These are phyloP conservation scores for Teratosphaeria destructans DNA, from an alignment of 2,329 filamentous ascomycete genomes.

Conservation along the genomic window DNA sequence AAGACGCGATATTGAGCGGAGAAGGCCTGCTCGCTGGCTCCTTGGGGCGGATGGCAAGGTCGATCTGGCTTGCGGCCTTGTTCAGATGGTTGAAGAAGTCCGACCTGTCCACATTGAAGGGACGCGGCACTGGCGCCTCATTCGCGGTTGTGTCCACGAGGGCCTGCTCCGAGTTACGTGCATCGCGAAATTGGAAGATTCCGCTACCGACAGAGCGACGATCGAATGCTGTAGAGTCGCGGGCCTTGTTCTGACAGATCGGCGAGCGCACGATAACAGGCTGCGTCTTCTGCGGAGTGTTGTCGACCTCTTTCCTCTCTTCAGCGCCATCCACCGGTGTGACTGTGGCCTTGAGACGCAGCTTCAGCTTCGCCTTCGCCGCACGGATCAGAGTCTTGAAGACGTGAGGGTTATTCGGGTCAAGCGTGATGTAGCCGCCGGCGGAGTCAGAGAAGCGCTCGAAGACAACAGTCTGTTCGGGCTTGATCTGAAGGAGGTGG, in stretches of 20 bases:
- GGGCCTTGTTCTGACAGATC: conserved; percentile 9
- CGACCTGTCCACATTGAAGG: background rate
- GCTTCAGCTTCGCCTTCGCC: conserved; percentile 95
- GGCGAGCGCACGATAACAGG: conserved; percentile 12
- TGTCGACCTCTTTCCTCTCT: conserved; percentile 4
- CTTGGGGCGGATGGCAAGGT: conserved; percentile 14
- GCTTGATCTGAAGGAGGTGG: conserved; percentile 53
- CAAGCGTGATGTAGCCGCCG: conserved; percentile 66
- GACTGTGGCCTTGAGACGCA: conserved; percentile 57
- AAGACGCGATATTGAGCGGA: conserved; percentile 26
- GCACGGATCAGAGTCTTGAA: conserved; percentile 97
- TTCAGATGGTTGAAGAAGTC: conserved; percentile 1
- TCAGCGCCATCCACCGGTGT: conserved; percentile 11
- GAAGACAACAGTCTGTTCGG: conserved; percentile 55
- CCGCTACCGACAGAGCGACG: conserved; percentile 24
- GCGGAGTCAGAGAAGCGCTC: conserved; percentile 96
- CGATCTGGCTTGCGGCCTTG: conserved; percentile 2
- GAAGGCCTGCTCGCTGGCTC: conserved; percentile 2
- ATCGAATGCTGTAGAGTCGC: conserved; percentile 19
- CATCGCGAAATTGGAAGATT: conserved; percentile 29
- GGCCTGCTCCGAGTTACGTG: conserved; percentile 22
- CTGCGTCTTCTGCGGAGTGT: conserved; percentile 5
- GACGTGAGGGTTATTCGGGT: conserved; percentile 64
- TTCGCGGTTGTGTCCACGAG: conserved; percentile 10
- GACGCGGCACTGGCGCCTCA: conserved; percentile 2